Conservation (phyloP, 495 filamentous ascomycete species). For the Aspergillus heteromorphus region DNA sequence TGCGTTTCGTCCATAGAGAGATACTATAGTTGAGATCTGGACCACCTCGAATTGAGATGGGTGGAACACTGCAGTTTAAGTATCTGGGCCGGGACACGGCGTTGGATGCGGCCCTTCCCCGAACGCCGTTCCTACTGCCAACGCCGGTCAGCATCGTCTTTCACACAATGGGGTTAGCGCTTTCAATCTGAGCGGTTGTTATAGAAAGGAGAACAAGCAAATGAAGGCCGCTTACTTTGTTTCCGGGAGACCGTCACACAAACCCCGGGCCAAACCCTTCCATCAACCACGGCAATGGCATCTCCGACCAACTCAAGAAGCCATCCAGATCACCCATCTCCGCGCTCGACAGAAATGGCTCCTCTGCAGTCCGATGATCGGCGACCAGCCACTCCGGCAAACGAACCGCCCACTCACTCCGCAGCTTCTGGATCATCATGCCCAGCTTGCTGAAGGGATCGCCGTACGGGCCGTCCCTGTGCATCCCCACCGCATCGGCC, state of each 20-base stretch:
- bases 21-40: not conserved
- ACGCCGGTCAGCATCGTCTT: not conserved
- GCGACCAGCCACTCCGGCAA: not conserved
- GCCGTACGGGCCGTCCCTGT: not conserved
- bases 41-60: not conserved
- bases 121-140: not conserved
- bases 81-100: not conserved
- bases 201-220: too few relatives aligned
- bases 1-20: not conserved
- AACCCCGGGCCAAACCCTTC: not conserved
- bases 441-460: slow-evolving; percentile 3
- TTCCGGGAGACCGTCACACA: too few relatives aligned
- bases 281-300: not conserved
- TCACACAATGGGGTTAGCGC: too few relatives aligned
- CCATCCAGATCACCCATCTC: not conserved
- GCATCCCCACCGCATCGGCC: not conserved
- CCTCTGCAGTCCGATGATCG: not conserved
- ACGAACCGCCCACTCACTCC: not conserved
- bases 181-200: too few relatives aligned
- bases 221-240: too few relatives aligned
- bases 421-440: not conserved
- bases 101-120: not conserved
- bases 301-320: slow-evolving; percentile 1
- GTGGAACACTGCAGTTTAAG: not conserved
- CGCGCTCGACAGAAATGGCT: not conserved